phyloP scores from a whole-genome alignment of 1,284 basidiomycete genomes.

The Sphagnurus paluster region DNA sequence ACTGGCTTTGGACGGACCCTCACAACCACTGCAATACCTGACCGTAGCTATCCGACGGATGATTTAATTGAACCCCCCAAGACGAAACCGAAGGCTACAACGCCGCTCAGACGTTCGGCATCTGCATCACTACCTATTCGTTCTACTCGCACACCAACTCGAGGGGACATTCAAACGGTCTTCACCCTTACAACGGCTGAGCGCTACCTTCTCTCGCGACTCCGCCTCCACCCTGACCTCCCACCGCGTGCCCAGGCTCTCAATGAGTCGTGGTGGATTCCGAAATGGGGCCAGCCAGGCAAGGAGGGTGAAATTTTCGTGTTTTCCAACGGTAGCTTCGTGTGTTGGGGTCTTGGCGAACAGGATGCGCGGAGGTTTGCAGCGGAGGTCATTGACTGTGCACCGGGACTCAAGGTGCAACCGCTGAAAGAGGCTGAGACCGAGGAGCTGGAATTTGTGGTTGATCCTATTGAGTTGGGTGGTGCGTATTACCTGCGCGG shows the following conservation, averaged over 20 bases:
- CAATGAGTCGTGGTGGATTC: constrained; percentile 79
- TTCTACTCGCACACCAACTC: constrained; percentile 75
- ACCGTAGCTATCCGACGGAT: constrained; percentile 1
- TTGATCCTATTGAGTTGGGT: constrained; percentile 81
- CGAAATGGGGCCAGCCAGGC: constrained; percentile 61
- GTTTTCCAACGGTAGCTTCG: constrained; percentile 83
- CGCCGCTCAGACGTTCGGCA: constrained; percentile 72
- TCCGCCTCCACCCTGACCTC: constrained; percentile 49
- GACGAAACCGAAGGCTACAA: constrained; percentile 72
- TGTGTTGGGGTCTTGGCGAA: constrained; percentile 87
- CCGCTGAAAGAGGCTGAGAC: constrained; percentile 74
- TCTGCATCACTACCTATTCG: constrained; percentile 79
- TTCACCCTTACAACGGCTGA: constrained; percentile 79
- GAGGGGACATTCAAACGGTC: constrained; percentile 70
- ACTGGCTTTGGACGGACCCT: not conserved
- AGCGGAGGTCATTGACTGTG: constrained; percentile 56
- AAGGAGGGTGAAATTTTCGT: constrained; percentile 85
- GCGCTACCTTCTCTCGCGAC: constrained; percentile 61
- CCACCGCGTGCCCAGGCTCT: constrained; percentile 56
- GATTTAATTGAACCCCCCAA: constrained; percentile 37
- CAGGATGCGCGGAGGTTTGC: constrained; percentile 73
- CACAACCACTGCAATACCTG: not conserved
- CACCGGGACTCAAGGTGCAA: constrained; percentile 58
- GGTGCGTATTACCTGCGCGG: constrained; percentile 16
- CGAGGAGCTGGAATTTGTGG: constrained; percentile 89